Base-by-base conservation (phyloP, 2,329 filamentous ascomycete species). In the Alternaria atra region DNA sequence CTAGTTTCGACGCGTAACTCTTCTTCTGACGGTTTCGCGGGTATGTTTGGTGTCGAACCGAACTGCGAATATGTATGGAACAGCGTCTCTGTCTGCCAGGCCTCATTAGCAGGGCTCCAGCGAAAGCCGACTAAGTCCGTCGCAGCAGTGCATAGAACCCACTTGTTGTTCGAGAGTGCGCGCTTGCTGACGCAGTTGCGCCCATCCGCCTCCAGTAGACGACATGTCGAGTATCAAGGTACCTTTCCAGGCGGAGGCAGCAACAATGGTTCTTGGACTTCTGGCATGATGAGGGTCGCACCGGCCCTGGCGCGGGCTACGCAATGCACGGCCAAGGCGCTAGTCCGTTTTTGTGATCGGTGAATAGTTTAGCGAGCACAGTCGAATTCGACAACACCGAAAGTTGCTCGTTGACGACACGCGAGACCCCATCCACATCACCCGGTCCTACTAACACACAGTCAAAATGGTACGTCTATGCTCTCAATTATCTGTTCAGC, bases 51-150 rank as follows among this genome's bases (percentile, higher is more conserved):
- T 60, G 91, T 88, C 17, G 91, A 89, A 17, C 93, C 90, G 83
- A 93, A 97, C 79, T 98, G 94, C 15, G 95, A 95, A 78, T 97
- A 99, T 62, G 84, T 89, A 73, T 93, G 91, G 77, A 94, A 92
- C 59, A 91, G 82, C 62, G 87, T 89, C 80, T 97, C 93, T 47
- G 94, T 97, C 93, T 97, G 71, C 23, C 50, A 29, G 64, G 51
- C 32, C 15, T 63, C 46, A 55, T 76, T 73, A 80, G 62, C 61
- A 72, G 42, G 64, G 60, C 43, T 42, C 47, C 35, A 39, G 34
- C 35, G 58, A 61, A 55, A 48, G 55, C 42, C 61, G 46, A 59
- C n/a, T 42, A 69, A 66, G 44, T 67, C 66, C 62, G 58, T 29
- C 39, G 53, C 47, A 44, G 34, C 37, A 55, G 55, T 57, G 30